Percentiles rank a stretch among this genome's conserved stretches.
These are phyloP conservation scores for Cafeteria roenbergensis DNA, from an alignment of 108 stramenopile species.

Conservation along the genomic window DNA sequence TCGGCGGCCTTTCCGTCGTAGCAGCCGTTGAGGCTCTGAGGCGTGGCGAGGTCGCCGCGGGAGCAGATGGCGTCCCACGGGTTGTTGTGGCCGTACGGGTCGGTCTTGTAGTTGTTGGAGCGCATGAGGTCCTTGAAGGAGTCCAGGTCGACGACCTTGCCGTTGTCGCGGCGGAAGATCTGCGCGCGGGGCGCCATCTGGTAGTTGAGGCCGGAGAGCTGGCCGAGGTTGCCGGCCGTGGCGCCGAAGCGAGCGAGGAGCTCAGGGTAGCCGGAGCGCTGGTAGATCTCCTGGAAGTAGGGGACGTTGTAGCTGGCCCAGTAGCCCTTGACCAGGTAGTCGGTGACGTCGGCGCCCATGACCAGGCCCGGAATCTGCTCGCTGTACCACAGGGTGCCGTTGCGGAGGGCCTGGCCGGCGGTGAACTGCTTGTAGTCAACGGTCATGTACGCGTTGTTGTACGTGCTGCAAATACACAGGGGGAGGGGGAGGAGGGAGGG, in stretches of 20 bases:
- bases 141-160: conserved; percentile 13
- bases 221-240: background rate
- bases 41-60: conserved; percentile 13
- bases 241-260: no score
- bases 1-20: conserved; percentile 19
- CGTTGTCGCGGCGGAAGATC: conserved; percentile 20
- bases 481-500: no score
- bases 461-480: no score
- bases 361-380: conserved; percentile 30
- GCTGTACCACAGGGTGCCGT: conserved; percentile 13
- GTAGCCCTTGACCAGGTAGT: conserved; percentile 13
- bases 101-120: conserved; percentile 23
- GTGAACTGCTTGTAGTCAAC: conserved; percentile 18
- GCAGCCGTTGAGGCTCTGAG: conserved; percentile 11
- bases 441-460: conserved; percentile 29
- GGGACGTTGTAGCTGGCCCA: conserved; percentile 29
- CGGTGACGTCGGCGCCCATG: conserved; percentile 13
- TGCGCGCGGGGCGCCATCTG: conserved; percentile 21
- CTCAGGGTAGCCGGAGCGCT: conserved; percentile 16
- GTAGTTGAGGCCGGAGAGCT: conserved; percentile 6
- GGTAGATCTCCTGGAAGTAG: conserved; percentile 23
- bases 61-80: conserved; percentile 17
- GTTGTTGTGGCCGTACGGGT: conserved; percentile 14
- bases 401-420: conserved; percentile 5
- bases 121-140: conserved; percentile 15